Conservation (phyloP, 176 grass and related monocot genomes). For the Luzula sylvatica region DNA sequence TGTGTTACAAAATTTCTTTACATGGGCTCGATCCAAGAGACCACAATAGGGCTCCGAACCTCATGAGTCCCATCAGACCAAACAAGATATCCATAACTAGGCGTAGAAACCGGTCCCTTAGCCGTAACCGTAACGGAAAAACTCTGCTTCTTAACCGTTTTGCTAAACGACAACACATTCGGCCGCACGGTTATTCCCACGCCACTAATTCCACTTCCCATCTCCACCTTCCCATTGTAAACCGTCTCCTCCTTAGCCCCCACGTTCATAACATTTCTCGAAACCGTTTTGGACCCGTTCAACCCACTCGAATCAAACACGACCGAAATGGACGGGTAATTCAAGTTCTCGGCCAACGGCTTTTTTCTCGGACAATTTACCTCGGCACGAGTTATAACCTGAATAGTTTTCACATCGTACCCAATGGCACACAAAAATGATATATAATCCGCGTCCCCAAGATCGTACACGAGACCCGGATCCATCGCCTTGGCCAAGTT, state of each 20-base stretch:
- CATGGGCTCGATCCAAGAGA: conserved; percentile 65
- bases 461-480: conserved; percentile 80
- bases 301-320: conserved; percentile 31
- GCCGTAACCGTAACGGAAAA: conserved; percentile 49
- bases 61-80: conserved; percentile 75
- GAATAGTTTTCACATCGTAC: conserved; percentile 59
- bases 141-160: conserved; percentile 30
- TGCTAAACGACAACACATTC: conserved; percentile 50
- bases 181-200: conserved; percentile 47
- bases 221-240: conserved; percentile 58
- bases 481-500: conserved; percentile 52
- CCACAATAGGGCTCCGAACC: conserved; percentile 74
- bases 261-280: conserved; percentile 57
- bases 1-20: conserved; percentile 17
- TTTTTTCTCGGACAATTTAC: conserved; percentile 40
- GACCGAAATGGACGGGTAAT: conserved; percentile 94
- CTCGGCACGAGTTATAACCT: conserved; percentile 78
- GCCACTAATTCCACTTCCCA: conserved; percentile 21
- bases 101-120: background rate
- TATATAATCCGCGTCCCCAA: conserved; percentile 56
- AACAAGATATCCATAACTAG: conserved; percentile 48
- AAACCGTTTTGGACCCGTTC: conserved; percentile 47
- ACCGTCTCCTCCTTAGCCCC: conserved; percentile 32
- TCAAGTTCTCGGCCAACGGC: conserved; percentile 52
- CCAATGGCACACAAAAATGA: conserved; percentile 87